phyloP scores from a whole-genome alignment of 495 filamentous ascomycete genomes.

The Choiromyces venosus region DNA sequence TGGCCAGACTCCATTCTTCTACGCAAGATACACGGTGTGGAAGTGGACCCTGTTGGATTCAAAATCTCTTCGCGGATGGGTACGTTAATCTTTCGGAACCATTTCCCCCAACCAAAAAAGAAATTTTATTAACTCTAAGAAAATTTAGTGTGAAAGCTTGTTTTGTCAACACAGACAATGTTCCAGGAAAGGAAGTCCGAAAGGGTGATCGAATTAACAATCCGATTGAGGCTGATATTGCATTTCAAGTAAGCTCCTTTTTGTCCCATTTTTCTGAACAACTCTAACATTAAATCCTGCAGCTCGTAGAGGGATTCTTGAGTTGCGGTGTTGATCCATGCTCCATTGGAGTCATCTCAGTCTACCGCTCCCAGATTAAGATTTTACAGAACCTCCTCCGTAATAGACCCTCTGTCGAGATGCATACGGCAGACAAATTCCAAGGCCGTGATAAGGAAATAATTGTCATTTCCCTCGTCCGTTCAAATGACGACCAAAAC shows the following conservation, averaged over 20 bases:
- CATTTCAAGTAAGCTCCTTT: slow-evolving; percentile 16
- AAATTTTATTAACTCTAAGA: slow-evolving; percentile 1
- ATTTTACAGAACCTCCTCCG: slow-evolving; percentile 50
- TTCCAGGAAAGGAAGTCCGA: slow-evolving; percentile 63
- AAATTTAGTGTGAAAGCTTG: slow-evolving; percentile 54
- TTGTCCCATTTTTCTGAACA: neutral
- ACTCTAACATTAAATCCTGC: slow-evolving; percentile 44
- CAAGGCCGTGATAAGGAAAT: slow-evolving; percentile 94
- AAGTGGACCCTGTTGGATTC: slow-evolving; percentile 66
- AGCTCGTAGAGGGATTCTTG: slow-evolving; percentile 74
- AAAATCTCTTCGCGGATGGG: slow-evolving; percentile 56
- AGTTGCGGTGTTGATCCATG: slow-evolving; percentile 63
- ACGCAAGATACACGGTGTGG: slow-evolving; percentile 14
- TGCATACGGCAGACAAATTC: slow-evolving; percentile 94
- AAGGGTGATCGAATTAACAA: slow-evolving; percentile 83
- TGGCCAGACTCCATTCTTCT: slow-evolving; percentile 42
- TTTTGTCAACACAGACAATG: slow-evolving; percentile 80
- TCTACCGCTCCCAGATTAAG: slow-evolving; percentile 85
- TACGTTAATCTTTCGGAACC: slow-evolving; percentile 6
- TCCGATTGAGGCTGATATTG: slow-evolving; percentile 66
- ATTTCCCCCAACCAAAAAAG: neutral
- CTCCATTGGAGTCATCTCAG: slow-evolving; percentile 95
- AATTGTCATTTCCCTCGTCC: slow-evolving; percentile 75
- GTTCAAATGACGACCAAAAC: slow-evolving; percentile 69
- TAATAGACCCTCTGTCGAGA: slow-evolving; percentile 61